phyloP scores from a whole-genome alignment of 305 asterid genomes.

The Fraxinus sp. region DNA sequence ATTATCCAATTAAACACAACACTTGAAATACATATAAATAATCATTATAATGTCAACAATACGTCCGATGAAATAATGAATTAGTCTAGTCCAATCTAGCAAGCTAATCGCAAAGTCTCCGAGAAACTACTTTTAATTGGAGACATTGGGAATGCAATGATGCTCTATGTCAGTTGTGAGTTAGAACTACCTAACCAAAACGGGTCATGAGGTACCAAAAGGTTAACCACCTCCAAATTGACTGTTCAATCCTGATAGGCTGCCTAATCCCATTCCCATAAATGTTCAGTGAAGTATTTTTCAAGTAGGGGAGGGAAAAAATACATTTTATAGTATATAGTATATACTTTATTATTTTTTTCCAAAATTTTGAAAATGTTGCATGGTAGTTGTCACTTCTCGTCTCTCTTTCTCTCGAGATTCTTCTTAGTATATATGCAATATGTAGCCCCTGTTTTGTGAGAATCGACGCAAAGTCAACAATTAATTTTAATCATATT shows the following conservation, averaged over 20 bases:
- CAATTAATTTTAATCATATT: too few species aligned
- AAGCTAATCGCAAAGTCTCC: constrained; percentile 10
- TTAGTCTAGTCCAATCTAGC: not conserved
- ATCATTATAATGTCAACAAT: not conserved
- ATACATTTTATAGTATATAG: not conserved
- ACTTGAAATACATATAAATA: not conserved
- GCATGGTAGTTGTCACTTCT: not conserved
- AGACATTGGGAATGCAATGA: not conserved
- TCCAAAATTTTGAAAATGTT: not conserved
- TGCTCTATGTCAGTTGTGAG: not conserved
- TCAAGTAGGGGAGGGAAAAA: not conserved
- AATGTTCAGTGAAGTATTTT: not conserved
- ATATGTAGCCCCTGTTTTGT: not conserved
- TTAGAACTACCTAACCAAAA: not conserved
- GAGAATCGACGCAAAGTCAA: not conserved
- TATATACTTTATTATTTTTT: too few species aligned
- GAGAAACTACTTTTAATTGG: not conserved
- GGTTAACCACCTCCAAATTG: not conserved
- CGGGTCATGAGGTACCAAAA: not conserved
- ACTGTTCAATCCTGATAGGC: not conserved
- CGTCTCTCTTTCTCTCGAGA: not conserved
- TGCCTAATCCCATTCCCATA: not conserved
- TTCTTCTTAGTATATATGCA: not conserved
- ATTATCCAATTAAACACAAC: not conserved
- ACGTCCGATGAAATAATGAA: not conserved